Percentiles rank a stretch among this genome's conserved stretches.
phyloP scores from a whole-genome alignment of 2,329 filamentous ascomycete species.

The Aspergillus costaricaensis region DNA sequence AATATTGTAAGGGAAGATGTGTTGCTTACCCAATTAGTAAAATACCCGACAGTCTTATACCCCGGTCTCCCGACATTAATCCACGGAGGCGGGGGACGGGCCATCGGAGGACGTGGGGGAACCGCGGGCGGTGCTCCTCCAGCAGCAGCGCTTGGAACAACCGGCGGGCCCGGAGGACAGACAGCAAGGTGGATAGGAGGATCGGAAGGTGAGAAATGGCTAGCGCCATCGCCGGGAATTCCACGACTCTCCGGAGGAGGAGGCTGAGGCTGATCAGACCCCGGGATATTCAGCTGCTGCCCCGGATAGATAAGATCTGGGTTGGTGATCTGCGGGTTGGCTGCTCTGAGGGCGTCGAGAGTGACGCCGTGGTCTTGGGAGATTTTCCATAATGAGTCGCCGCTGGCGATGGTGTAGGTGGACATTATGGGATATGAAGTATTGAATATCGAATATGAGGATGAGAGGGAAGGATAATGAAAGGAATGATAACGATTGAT shows the following conservation, averaged over 20 bases:
- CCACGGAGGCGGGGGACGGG: not conserved
- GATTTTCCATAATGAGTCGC: constrained; percentile 11
- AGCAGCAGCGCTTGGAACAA: not conserved
- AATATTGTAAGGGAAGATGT: too few relatives aligned
- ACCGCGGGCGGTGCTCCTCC: not conserved
- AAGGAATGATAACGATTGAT: not conserved
- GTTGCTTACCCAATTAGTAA: constrained; percentile 45
- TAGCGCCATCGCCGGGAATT: not conserved
- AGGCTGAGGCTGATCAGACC: not conserved
- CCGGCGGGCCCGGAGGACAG: not conserved
- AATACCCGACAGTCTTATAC: constrained; percentile 42
- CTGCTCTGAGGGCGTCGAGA: constrained; percentile 6
- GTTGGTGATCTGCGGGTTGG: constrained; percentile 14
- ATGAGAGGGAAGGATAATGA: not conserved
- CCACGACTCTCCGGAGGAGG: not conserved
- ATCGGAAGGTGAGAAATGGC: not conserved
- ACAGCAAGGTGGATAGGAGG: not conserved
- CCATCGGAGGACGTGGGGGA: constrained; percentile 4
- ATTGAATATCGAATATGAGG: too few relatives aligned
- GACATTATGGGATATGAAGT: not conserved
- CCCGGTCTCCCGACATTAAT: not conserved
- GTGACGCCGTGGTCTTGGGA: constrained; percentile 9
- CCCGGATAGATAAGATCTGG: constrained; percentile 11
- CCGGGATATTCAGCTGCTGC: constrained; percentile 6
- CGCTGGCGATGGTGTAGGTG: constrained; percentile 9